These are phyloP conservation scores for Trichosporon inkin DNA, from an alignment of 1,284 basidiomycete species.

Conservation along the genomic window DNA sequence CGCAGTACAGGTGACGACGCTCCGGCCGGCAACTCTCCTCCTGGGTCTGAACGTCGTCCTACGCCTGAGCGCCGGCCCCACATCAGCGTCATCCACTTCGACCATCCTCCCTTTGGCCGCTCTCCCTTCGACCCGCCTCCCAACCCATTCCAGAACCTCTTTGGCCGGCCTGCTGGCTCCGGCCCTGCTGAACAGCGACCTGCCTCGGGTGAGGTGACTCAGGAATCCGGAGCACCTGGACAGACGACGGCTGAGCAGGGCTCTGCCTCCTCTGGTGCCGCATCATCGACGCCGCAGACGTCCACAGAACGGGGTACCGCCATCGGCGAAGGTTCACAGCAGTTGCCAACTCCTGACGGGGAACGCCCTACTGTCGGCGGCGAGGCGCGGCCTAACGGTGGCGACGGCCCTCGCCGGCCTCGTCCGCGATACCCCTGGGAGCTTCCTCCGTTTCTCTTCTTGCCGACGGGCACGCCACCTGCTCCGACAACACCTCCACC, in stretches of 20 bases:
- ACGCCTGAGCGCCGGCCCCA: conserved; percentile 19
- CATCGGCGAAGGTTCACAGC: too few species aligned
- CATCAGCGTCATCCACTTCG: conserved; percentile 12
- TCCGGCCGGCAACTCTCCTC: background rate
- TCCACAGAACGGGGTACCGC: too few species aligned
- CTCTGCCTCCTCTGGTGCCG: too few species aligned
- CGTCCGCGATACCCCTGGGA: conserved; percentile 14
- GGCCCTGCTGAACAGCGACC: background rate
- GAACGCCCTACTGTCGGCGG: too few species aligned
- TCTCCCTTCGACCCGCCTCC: background rate
- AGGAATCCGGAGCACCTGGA: background rate
- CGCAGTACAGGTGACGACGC: background rate
- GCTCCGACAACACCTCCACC: background rate
- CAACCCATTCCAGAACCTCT: background rate
- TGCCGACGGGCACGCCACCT: conserved; percentile 2
- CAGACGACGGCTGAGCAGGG: background rate
- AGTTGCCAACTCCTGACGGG: too few species aligned
- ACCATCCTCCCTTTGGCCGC: background rate
- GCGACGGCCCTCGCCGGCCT: background rate
- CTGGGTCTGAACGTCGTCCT: conserved; percentile 6
- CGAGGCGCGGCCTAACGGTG: background rate
- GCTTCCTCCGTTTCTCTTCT: conserved; percentile 7
- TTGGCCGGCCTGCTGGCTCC: background rate
- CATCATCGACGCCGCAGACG: too few species aligned
- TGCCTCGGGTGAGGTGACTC: background rate